Evolutionary conservation across 768 basidiomycete genomes (phyloP).

Genomic region (Phylloporus arenicola): DNA sequence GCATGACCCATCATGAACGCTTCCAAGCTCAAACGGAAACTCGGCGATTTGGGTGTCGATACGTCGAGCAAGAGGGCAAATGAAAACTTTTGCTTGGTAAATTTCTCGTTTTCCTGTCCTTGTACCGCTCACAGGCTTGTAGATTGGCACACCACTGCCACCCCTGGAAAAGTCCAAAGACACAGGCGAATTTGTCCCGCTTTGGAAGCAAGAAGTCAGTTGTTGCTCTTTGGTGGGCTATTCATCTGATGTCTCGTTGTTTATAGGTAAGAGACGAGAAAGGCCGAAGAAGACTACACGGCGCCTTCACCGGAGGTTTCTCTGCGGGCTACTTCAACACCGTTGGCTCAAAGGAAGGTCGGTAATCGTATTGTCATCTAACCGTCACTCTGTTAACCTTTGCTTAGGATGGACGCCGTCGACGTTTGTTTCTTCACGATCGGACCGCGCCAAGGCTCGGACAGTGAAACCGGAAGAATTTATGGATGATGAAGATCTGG

Average conservation of each 20-base stretch:
- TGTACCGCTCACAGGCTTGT: conserved; percentile 2
- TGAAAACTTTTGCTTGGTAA: conserved; percentile 81
- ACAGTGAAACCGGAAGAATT: conserved; percentile 79
- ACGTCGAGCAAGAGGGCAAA: conserved; percentile 63
- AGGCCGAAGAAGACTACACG: conserved; percentile 88
- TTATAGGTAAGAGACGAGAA: conserved; percentile 85
- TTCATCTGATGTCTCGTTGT: conserved; percentile 12
- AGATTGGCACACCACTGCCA: conserved; percentile 94
- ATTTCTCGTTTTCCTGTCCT: conserved; percentile 10
- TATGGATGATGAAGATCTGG: conserved; percentile 98
- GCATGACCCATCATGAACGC: conserved; percentile 33
- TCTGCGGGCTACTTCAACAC: conserved; percentile 96
- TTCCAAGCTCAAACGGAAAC: conserved; percentile 72
- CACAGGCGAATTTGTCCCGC: conserved; percentile 87
- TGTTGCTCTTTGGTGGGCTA: conserved; percentile 14
- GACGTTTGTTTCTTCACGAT: conserved; percentile 86
- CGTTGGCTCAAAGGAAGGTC: conserved; percentile 94
- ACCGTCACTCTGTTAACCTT: neutral
- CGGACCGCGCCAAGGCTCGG: conserved; percentile 59
- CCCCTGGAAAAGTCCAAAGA: conserved; percentile 93
- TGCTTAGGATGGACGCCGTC: conserved; percentile 86
- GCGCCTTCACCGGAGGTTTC: conserved; percentile 97
- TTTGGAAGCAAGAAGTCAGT: conserved; percentile 95
- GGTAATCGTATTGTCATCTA: conserved; percentile 7
- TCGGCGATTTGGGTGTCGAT: conserved; percentile 75